Conservation (phyloP, 148 eudicot species). For the Euryodendron excelsum region DNA sequence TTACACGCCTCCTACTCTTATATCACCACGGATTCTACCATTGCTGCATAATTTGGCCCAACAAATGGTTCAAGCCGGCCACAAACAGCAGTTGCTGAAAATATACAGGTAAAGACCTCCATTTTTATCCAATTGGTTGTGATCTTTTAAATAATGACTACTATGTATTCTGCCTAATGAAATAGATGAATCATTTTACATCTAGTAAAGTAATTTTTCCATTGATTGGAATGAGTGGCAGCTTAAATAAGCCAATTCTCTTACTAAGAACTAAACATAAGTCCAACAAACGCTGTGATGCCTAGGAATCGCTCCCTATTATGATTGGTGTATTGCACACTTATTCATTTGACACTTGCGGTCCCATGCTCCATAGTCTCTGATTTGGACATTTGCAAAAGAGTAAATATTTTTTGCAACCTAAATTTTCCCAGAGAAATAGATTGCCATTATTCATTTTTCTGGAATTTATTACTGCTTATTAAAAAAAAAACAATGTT, state of each 20-base stretch:
- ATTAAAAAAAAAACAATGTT: no score
- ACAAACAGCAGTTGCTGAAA: constrained; percentile 75
- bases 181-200: neutral
- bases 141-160: neutral
- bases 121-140: neutral
- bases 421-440: no score
- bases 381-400: no score
- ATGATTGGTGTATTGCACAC: neutral
- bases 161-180: neutral
- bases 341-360: neutral
- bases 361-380: no score
- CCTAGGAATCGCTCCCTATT: neutral
- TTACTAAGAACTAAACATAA: neutral
- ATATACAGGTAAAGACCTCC: constrained; percentile 66
- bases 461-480: no score
- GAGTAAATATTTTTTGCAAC: no score
- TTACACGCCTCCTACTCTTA: constrained; percentile 86
- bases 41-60: constrained; percentile 83
- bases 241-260: neutral
- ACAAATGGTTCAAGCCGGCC: constrained; percentile 95
- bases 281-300: neutral
- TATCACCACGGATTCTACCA: constrained; percentile 86
- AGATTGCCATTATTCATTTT: no score
- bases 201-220: neutral
- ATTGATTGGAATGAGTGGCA: neutral